Evolutionary conservation across 768 basidiomycete species (phyloP), one percentile per base, ranked within the genome.

Genomic region (Leccinum subgranulosum): DNA sequence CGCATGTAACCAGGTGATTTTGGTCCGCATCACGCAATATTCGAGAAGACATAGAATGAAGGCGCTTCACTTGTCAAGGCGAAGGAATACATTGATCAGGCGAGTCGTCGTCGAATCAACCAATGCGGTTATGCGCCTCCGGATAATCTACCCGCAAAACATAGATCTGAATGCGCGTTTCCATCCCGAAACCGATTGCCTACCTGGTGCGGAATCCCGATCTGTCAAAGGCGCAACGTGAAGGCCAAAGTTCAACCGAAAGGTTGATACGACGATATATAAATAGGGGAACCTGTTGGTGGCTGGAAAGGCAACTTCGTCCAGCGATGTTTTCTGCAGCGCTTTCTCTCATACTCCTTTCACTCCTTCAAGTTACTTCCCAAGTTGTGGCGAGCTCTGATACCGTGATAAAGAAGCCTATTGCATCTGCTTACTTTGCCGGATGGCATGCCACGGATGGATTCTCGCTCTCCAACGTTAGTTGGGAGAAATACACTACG

Each of bases 401-500:
- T 7, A 74, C 77, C 12, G 78, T 78, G 28, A 85, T 84, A 4
- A 21, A 47, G 2, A 12, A 46, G 3, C 53, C 52, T 48, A 74
- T 84, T 11, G 80, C 82, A 4, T 69, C 78, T 17, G 75, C 81
- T 9, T 89, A 86, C 85, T 87, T 80, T 61, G 79, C 84, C 15
- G 82, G 83, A 34, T 88, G 80, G 81, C 83, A 86, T 64, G 76
- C 79, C n/a, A 68, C 67, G 12, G 65, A 72, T 19, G 75, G 76
- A 0, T 84, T 84, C 62, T 75, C 84, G 3, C 71, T 84, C 12
- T 74, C 75, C 5, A 73, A 77, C n/a, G 72, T 89, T 59, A 81
- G 76, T 59, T 88, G 87, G 87, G 71, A 73, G 21, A 87, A 86
- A 70, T 89, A 88, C 68, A 87, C 81, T 6, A 77, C 81, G n/a